These are phyloP conservation scores for Phyllosticta paracitricarpa DNA, from an alignment of 2,329 filamentous ascomycete genomes.

Conservation along the genomic window DNA sequence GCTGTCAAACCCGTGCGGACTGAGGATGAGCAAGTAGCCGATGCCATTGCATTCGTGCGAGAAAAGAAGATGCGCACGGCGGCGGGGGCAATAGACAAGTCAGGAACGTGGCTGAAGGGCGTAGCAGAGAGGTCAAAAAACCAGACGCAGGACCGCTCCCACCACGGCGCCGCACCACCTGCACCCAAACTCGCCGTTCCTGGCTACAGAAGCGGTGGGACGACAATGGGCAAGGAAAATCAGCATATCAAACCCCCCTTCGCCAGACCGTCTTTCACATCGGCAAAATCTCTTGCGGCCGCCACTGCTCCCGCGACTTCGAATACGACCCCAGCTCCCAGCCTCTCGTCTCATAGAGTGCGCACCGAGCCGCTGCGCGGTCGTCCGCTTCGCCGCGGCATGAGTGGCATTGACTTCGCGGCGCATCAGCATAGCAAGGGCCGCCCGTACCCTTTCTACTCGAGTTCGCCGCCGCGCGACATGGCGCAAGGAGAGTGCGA, in stretches of 20 bases:
- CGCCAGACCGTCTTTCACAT: neutral
- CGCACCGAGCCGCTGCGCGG: conserved; percentile 1
- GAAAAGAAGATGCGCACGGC: conserved; percentile 10
- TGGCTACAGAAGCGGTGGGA: neutral
- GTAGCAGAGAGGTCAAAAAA: neutral
- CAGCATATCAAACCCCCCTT: neutral
- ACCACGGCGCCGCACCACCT: neutral
- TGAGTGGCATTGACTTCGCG: neutral
- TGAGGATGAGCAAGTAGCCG: conserved; percentile 7
- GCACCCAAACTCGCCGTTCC: neutral
- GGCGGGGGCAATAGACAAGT: neutral
- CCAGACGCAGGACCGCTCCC: neutral
- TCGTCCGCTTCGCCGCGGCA: conserved; percentile 1
- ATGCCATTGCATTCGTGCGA: neutral
- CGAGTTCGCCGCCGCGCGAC: neutral
- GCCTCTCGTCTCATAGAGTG: neutral
- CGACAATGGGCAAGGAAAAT: neutral
- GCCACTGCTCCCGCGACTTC: neutral
- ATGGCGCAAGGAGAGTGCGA: neutral
- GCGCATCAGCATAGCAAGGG: neutral
- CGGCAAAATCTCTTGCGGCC: neutral
- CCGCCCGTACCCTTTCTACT: conserved; percentile 1
- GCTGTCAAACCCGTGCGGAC: conserved; percentile 11
- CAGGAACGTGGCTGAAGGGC: neutral
- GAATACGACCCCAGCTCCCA: neutral